Evolutionary conservation across 495 filamentous ascomycete species (phyloP), one percentile per base, ranked within the genome.

Genomic region (Penicillium silybi): DNA sequence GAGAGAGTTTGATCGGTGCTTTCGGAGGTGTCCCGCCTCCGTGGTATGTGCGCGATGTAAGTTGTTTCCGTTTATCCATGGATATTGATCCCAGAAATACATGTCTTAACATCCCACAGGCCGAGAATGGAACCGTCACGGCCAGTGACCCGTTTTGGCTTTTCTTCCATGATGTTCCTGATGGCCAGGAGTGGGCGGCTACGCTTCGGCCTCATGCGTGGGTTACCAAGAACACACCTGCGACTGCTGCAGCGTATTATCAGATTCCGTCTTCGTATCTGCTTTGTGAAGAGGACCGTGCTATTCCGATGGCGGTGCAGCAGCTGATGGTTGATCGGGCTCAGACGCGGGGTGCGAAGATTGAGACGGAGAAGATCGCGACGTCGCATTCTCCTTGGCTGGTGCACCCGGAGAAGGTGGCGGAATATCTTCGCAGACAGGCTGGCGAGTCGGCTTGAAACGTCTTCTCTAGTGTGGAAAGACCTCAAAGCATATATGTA

Each of bases 141-240:
- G 42, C 67, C 15, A 54, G 40, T 13, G 61, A 73, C 23, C 63
- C 72, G 0, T 60, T 57, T 15, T 38, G 44, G 1, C 52, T 69
- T 2, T 70, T 72, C 42, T 69, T 72, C 57, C 65, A 69, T 27
- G 71, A 74, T 43, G 63, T 71, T 7, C 64, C 69, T n/a, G 59
- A 70, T 53, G 67, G 68, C 0, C 46, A 54, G 19, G 20, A 59
- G 20, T 71, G 70, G 70, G 65, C 59, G 4, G 26, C 57, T 26
- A 60, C 57, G 3, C 63, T 73, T 0, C 60, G 59, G 2, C 66
- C 68, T 7, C 66, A 71, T 53, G 60, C 68, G 1, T 67, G 62
- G 60, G 58, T 53, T 19, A 68, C 68, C 9, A 67, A 67, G 48
- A 63, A 56, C 32, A 38, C 65, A 1, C 68, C 70, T 6, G 66